Conservation (phyloP, 2,329 filamentous ascomycete species). For the Talaromyces rugulosus region DNA sequence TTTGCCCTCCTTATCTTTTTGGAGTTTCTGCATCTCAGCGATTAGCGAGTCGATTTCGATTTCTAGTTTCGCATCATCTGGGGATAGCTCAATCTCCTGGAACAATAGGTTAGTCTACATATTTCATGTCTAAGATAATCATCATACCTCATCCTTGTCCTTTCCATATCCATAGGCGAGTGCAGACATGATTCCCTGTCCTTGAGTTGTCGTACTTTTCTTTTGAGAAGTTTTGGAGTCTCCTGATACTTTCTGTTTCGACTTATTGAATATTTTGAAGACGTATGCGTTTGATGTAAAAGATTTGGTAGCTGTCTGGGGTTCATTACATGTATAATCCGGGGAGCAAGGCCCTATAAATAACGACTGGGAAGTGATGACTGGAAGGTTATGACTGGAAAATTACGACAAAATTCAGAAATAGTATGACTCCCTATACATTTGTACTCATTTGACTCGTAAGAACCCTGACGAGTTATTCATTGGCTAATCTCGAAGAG, state of each 20-base stretch:
- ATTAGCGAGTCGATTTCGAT: neutral
- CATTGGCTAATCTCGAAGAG: neutral
- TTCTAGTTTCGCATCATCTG: neutral
- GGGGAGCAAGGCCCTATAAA: neutral
- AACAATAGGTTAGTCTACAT: neutral
- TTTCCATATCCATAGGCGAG: no score
- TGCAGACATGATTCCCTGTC: no score
- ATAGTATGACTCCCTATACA: neutral
- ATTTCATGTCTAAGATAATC: neutral
- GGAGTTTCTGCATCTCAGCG: neutral
- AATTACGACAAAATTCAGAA: neutral
- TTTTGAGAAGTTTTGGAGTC: no score
- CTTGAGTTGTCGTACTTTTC: no score
- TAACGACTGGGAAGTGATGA: neutral
- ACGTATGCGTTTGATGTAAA: neutral
- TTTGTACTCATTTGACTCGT: neutral
- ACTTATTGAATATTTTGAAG: neutral
- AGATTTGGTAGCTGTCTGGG: neutral
- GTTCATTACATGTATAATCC: neutral
- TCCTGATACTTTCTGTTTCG: neutral
- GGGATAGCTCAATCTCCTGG: neutral
- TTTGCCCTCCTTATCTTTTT: accelerated
- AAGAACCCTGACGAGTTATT: neutral
- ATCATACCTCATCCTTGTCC: neutral
- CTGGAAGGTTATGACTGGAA: neutral